Base-by-base conservation (phyloP, 768 basidiomycete genomes). In the Russula griseocarnosa region DNA sequence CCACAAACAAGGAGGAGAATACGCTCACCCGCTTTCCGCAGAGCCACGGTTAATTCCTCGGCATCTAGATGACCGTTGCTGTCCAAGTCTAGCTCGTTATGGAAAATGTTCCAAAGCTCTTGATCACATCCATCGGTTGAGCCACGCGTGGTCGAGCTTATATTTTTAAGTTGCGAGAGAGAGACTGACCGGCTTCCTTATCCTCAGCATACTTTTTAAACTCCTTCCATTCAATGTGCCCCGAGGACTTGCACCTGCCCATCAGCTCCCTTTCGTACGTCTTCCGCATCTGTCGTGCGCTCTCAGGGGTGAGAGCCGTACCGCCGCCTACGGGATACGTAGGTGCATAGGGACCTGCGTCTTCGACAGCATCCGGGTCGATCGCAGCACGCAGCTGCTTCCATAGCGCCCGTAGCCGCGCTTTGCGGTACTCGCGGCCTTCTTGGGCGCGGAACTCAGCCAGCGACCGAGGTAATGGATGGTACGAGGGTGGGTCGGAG, bases 21-120 rank as follows among this genome's bases (percentile, higher is more conserved):
- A 50, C 18, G 34, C 76, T 66, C 67, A 91, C 93, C 91, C 71
- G 90, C 87, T 73, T 87, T 85, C 57, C 77, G 74, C 51, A 96
- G 76, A 4, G 88, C 87, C n/a, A 78, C 68, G 44, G 77, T 72
- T 62, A 90, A 76, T 70, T 89, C 88, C 18, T 76, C 74, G 9
- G 82, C 77, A 70, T 94, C 92, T 34, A 97, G 74, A 61, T 82
- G 83, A 9, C 92, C 94, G 74, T 97, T 92, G 30, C 89, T 83
- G 71, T 97, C 93, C 65, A 93, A 78, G 76, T 96, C 95, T 55
- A 97, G 82, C 70, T 94, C 90, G 71, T 93, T 81, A 67, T 92
- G 91, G 75, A 97, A 97, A 60, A 94, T 86, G 56, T 83, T 79
- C 95, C 95, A 97, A 24, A 97, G 79, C 74, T 96, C 94, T 93